A percentile compares a stretch with the other conserved stretches of the same genome.
Evolutionary conservation across 2,329 filamentous ascomycete species (phyloP).

Genomic region (Botryotinia narcissicola): DNA sequence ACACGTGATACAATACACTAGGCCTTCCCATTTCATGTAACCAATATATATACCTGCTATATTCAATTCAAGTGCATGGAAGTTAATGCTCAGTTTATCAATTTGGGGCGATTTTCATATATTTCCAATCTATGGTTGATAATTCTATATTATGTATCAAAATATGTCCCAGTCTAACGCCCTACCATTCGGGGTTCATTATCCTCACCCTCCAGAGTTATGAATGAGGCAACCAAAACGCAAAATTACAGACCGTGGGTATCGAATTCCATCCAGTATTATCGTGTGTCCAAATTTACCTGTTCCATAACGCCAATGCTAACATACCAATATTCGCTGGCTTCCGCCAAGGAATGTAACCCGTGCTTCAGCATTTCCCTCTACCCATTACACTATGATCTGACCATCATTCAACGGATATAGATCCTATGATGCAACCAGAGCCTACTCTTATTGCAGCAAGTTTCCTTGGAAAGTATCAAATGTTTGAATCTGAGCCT

Average conservation of each 20-base stretch:
- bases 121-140: not conserved
- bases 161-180: not conserved
- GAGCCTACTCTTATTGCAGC: not conserved
- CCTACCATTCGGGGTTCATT: not conserved
- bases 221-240: not conserved
- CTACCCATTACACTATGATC: not conserved
- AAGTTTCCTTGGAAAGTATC: not conserved
- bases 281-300: not conserved
- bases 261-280: slow-evolving; percentile 7
- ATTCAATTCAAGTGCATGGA: not conserved
- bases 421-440: not conserved
- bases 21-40: slow-evolving; percentile 3
- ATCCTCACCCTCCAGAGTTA: not conserved
- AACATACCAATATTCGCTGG: not conserved
- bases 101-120: not conserved
- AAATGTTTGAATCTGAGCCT: slow-evolving; percentile 28
- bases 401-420: not conserved
- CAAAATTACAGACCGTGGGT: slow-evolving; percentile 16
- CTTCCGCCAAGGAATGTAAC: not conserved
- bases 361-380: not conserved
- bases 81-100: not conserved
- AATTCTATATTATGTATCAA: not conserved
- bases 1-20: not conserved
- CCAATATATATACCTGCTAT: not conserved
- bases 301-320: slow-evolving; percentile 10